These are phyloP conservation scores for Chlorociboria aeruginascens DNA, from an alignment of 495 filamentous ascomycete species.

Conservation along the genomic window DNA sequence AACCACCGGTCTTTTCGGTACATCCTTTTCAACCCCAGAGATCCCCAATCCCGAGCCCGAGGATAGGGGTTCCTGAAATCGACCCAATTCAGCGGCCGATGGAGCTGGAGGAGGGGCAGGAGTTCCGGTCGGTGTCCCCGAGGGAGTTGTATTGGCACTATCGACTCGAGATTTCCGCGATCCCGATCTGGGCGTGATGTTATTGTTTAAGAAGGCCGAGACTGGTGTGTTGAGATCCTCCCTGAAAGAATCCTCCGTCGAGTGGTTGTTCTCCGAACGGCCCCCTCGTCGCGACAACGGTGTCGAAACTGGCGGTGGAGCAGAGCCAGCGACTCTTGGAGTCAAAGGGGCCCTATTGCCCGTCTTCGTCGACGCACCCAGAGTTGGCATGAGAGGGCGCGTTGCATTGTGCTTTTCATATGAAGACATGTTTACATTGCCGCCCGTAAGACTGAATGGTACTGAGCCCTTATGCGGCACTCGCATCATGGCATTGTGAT, in stretches of 20 bases:
- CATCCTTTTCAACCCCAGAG: constrained; percentile 21
- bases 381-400: constrained; percentile 32
- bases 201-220: constrained; percentile 44
- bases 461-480: constrained; percentile 11
- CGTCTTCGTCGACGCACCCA: constrained; percentile 32
- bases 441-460: constrained; percentile 11
- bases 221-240: constrained; percentile 38
- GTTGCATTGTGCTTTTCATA: constrained; percentile 40
- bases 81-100: constrained; percentile 20
- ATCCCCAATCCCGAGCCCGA: constrained; percentile 12
- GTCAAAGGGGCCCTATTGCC: constrained; percentile 30
- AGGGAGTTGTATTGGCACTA: constrained; percentile 48
- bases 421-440: constrained; percentile 29
- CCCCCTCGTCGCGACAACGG: constrained; percentile 26
- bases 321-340: constrained; percentile 35
- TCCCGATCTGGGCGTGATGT: constrained; percentile 62
- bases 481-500: constrained; percentile 23
- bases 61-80: constrained; percentile 10
- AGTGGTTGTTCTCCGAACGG: constrained; percentile 23
- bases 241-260: constrained; percentile 19
- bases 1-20: constrained; percentile 19
- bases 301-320: constrained; percentile 18
- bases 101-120: constrained; percentile 22
- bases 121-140: constrained; percentile 33
- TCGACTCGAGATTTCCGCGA: constrained; percentile 55